Base-by-base conservation (phyloP, 345 rosid genomes). In the Orychophragmus violaceus region DNA sequence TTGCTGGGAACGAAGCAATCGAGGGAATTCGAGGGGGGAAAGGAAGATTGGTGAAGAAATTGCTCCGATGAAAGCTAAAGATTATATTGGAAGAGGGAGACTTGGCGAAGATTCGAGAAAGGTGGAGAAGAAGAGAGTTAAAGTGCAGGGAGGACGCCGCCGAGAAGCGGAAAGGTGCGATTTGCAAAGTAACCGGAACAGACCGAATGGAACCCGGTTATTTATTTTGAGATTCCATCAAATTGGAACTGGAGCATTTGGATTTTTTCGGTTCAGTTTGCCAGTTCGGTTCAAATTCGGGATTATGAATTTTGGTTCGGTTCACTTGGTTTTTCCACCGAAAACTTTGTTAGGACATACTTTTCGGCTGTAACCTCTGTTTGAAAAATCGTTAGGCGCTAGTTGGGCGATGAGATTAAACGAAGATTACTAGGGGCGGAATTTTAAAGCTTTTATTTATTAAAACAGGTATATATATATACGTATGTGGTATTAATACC, bases 1-100 rank as follows among this genome's bases (percentile, higher is more conserved):
- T 73, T 82, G 80, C 41, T 52, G 9, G 28, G 3, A 60, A 61
- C 33, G 59, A 42, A 51, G 63, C 1, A 58, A 62, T 51, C 12
- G 0, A 33, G 62, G 37, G 13, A 28, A 6, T 51, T 22, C 9
- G 11, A 25, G 3, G 9, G 5, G 28, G n/a, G 37, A 41, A 1
- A 11, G 39, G 22, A 50, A 50, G 42, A 50, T 46, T 36, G 11
- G 24, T 16, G 27, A n/a, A 18, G 76, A 56, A 45, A 44, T 19
- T 1, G 8, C 1, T 39, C 3, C 0, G 17, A 23, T 8, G 35
- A 32, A 8, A 54, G 44, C 19, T 17, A 2, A 8, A 41, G 1
- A 28, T 22, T 29, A n/a, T 29, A 21, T 5, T 3, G 8, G 25
- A 41, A 35, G 59, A n/a, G n/a, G n/a, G 32, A 57, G 30, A 13